Conservation (phyloP, 768 basidiomycete species). For the Boletus tylopilopsis region DNA sequence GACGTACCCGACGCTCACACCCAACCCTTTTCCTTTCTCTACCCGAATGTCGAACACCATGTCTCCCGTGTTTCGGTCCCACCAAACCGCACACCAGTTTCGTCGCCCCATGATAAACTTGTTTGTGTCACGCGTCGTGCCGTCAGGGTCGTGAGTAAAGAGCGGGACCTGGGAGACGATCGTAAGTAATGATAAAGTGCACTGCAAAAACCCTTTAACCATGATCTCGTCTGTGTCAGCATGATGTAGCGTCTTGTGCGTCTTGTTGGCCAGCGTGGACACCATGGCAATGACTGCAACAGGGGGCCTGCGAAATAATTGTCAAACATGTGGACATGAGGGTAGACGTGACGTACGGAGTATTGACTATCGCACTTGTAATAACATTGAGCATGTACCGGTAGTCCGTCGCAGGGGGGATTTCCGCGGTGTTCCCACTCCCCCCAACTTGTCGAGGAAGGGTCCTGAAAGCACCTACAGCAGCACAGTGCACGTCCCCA, state of each 20-base stretch:
- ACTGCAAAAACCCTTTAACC: constrained; percentile 39
- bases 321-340: neutral
- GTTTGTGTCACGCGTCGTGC: constrained; percentile 59
- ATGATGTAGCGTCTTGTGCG: constrained; percentile 82
- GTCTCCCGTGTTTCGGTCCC: constrained; percentile 55
- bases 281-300: constrained; percentile 74
- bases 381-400: constrained; percentile 91
- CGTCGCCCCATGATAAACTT: constrained; percentile 83
- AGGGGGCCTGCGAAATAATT: constrained; percentile 46
- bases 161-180: constrained; percentile 57
- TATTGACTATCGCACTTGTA: constrained; percentile 94
- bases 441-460: constrained; percentile 35
- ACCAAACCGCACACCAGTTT: constrained; percentile 79
- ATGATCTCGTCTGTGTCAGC: constrained; percentile 83
- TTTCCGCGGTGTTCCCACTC: constrained; percentile 32
- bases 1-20: constrained; percentile 74
- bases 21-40: constrained; percentile 79
- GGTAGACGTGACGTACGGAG: constrained; percentile 57
- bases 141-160: constrained; percentile 75
- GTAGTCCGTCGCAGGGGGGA: constrained; percentile 58
- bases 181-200: neutral
- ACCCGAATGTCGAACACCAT: constrained; percentile 82
- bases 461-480: constrained; percentile 76
- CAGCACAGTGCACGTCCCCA: constrained; percentile 93
- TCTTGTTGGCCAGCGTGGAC: constrained; percentile 71